Percentiles rank a stretch among this genome's conserved stretches.
Conservation (phyloP, 108 stramenopile genomes). For the Aureococcus anophagefferens region DNA sequence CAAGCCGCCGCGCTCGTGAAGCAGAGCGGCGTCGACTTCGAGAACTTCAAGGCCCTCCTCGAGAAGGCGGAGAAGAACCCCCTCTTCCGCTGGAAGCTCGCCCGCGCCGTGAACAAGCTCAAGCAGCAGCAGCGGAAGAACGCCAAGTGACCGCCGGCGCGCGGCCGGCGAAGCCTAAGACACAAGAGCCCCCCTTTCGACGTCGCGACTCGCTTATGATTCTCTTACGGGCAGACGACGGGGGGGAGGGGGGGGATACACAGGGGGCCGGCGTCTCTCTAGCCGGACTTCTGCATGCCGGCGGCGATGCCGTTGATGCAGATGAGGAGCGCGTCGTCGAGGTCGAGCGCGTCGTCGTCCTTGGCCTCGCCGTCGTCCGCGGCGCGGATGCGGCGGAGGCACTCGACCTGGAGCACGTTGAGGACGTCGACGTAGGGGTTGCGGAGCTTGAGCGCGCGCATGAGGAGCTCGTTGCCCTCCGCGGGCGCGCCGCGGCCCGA, state of each 20-base stretch:
- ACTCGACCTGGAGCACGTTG: slow-evolving; percentile 88
- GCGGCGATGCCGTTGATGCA: slow-evolving; percentile 88
- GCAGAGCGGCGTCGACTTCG: background rate
- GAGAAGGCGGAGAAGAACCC: background rate
- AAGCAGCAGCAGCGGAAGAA: too few species aligned
- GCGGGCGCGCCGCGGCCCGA: slow-evolving; percentile 65
- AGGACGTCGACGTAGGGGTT: slow-evolving; percentile 93
- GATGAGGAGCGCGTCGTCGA: slow-evolving; percentile 79
- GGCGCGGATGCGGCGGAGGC: slow-evolving; percentile 66
- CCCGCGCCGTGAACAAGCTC: background rate
- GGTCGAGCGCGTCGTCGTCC: slow-evolving; percentile 52
- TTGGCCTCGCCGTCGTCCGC: slow-evolving; percentile 32
- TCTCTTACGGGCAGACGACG: too few species aligned
- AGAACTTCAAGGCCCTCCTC: background rate
- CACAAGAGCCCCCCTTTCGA: too few species aligned
- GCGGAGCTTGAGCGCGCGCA: slow-evolving; percentile 74
- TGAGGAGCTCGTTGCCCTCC: slow-evolving; percentile 66
- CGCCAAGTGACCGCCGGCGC: too few species aligned
- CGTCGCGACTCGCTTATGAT: too few species aligned
- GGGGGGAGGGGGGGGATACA: too few species aligned
- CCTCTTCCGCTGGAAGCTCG: background rate
- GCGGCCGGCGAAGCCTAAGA: too few species aligned
- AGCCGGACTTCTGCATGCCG: slow-evolving; percentile 96
- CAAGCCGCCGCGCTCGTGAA: background rate
- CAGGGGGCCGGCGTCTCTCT: too few species aligned